Evolutionary conservation across 805 yeast genomes (phyloP).

Genomic region (Myxozyma geophila): DNA sequence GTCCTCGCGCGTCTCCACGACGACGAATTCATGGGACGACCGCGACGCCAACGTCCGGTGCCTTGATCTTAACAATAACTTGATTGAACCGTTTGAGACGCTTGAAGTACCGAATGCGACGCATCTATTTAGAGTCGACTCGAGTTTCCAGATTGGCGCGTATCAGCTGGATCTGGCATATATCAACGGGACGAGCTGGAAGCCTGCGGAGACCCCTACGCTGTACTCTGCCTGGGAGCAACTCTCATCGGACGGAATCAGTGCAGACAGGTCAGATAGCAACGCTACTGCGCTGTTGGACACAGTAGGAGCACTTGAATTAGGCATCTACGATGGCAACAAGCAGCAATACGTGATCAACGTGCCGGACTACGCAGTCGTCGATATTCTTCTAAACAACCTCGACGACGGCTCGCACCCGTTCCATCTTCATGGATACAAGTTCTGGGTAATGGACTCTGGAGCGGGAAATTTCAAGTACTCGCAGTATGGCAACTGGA

Average conservation of each 20-base stretch:
- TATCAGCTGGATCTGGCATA: slow-evolving; percentile 43
- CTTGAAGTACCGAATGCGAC: slow-evolving; percentile 43
- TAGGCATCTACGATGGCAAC: slow-evolving; percentile 28
- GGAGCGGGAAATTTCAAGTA: slow-evolving; percentile 56
- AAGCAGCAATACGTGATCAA: slow-evolving; percentile 45
- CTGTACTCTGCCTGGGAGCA: slow-evolving; percentile 32
- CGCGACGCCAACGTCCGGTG: slow-evolving; percentile 41
- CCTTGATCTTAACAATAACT: slow-evolving; percentile 39
- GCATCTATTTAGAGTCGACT: slow-evolving; percentile 43
- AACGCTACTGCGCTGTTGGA: slow-evolving; percentile 10
- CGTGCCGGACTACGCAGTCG: slow-evolving; percentile 53
- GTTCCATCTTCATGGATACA: slow-evolving; percentile 91
- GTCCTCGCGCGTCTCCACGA: slow-evolving; percentile 5
- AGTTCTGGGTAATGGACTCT: slow-evolving; percentile 71
- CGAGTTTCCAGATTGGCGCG: slow-evolving; percentile 45
- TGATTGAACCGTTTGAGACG: slow-evolving; percentile 37
- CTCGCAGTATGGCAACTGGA: slow-evolving; percentile 53
- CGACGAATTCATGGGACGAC: slow-evolving; percentile 33
- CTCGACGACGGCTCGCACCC: slow-evolving; percentile 88
- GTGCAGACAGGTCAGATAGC: background rate
- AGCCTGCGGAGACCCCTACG: slow-evolving; percentile 31
- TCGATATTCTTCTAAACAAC: slow-evolving; percentile 75
- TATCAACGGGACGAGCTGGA: slow-evolving; percentile 41
- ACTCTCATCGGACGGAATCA: slow-evolving; percentile 15
- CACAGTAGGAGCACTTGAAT: slow-evolving; percentile 18